Conservation (phyloP, 2,329 filamentous ascomycete species). For the Aschersonia sp. region DNA sequence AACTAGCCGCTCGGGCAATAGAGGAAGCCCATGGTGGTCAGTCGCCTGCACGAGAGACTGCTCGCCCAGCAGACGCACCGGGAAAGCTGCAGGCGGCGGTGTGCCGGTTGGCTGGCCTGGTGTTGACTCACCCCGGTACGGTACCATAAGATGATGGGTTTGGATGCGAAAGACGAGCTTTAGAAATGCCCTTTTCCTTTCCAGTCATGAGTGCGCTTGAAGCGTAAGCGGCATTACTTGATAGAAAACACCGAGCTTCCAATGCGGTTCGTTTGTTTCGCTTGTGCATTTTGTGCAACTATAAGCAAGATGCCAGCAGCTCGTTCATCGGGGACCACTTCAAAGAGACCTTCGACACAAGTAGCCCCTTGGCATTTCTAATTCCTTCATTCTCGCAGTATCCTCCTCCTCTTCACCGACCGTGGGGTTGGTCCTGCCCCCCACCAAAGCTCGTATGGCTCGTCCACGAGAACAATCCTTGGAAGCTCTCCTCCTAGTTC, state of each 20-base stretch:
- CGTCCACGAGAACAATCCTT: neutral
- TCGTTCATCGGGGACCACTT: neutral
- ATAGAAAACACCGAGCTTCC: neutral
- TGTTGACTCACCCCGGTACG: slow-evolving; percentile 1
- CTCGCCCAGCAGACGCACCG: neutral
- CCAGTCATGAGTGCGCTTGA: neutral
- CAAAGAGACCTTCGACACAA: neutral
- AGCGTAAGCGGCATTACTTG: neutral
- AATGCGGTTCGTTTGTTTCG: neutral
- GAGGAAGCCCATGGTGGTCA: neutral
- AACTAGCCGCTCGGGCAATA: neutral
- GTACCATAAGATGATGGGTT: neutral
- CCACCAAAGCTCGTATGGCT: slow-evolving; percentile 1
- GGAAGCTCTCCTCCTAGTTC: slow-evolving; percentile 4
- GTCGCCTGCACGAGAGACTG: neutral
- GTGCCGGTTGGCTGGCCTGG: slow-evolving; percentile 1
- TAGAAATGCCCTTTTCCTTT: neutral
- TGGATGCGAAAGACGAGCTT: neutral
- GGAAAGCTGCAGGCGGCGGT: neutral
- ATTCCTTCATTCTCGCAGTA: neutral
- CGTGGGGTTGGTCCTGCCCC: neutral
- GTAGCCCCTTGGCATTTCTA: neutral
- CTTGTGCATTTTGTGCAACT: neutral
- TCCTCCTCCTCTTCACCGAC: slow-evolving; percentile 1
- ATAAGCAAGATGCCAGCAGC: neutral